Evolutionary conservation across 768 basidiomycete genomes (phyloP), one percentile per base, ranked within the genome.

Genomic region (button mushroom (Agaricus bisporus)): DNA sequence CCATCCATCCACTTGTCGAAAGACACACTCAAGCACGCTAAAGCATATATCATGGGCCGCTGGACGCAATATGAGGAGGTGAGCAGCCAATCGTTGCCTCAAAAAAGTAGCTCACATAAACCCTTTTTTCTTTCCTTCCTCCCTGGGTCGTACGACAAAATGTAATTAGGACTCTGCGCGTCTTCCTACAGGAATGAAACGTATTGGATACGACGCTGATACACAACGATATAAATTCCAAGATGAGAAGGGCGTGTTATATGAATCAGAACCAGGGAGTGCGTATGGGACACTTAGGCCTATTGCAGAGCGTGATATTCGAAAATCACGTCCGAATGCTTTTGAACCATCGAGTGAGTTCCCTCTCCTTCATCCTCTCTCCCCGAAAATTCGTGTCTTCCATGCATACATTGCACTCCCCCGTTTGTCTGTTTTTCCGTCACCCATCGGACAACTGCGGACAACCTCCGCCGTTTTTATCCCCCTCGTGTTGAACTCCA

Each of bases 181-280:
- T 39, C 66, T 78, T 6, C 74, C 76, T 6, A 69, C 71, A 52
- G 80, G 80, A 26, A 67, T 81, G 60, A 71, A 67, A 48, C 70
- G 81, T 5, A 68, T 79, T 10, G 76, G 65, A 2, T 83, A 82
- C 51, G 81, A 83, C 56, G 71, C 78, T 0, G 81, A 83, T 50
- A 71, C 75, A 0, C 61, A 69, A n/a, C 64, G 68, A 12, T 82
- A 81, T 54, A 76, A 71, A 4, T 83, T 81, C 47, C 60, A 68
- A 29, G 80, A 83, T 51, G 56, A 58, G 2, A 60, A 70, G 3
- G 80, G 80, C 0, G 65, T 64, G 12, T 59, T 74, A 4, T 82
- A 80, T 61, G 61, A 69, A 44, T 71, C 75, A 26, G 68, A 69
- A 25, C 73, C 78, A 0, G 74, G 75, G n/a, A 66, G 65, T 32